Conservation (phyloP, 2,329 filamentous ascomycete genomes). For the Parastagonospora nodorum region DNA sequence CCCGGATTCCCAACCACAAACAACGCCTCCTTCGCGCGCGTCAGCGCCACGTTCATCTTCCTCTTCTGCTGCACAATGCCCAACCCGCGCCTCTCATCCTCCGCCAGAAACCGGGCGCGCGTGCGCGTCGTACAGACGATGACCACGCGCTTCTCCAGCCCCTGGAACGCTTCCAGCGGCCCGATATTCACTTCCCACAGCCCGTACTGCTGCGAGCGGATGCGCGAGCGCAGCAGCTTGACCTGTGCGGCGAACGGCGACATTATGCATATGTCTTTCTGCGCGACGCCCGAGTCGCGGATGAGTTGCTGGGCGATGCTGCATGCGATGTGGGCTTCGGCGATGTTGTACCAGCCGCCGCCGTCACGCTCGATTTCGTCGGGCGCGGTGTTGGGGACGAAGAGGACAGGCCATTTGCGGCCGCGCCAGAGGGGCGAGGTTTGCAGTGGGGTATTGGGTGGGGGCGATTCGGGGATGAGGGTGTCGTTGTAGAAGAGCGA, state of each 20-base stretch:
- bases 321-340: slow-evolving; percentile 40
- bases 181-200: slow-evolving; percentile 51
- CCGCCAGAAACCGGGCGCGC: slow-evolving; percentile 36
- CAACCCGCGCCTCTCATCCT: slow-evolving; percentile 35
- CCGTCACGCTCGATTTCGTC: slow-evolving; percentile 51
- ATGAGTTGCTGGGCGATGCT: slow-evolving; percentile 35
- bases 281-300: slow-evolving; percentile 24
- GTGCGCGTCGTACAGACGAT: slow-evolving; percentile 53
- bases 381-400: slow-evolving; percentile 42
- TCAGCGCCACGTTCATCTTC: slow-evolving; percentile 54
- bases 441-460: slow-evolving; percentile 28
- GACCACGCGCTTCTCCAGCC: slow-evolving; percentile 51
- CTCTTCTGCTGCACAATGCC: slow-evolving; percentile 48
- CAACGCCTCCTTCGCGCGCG: slow-evolving; percentile 50
- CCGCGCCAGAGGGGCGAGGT: slow-evolving; percentile 44
- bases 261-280: slow-evolving; percentile 51
- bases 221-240: slow-evolving; percentile 43
- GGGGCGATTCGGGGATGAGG: slow-evolving; percentile 47
- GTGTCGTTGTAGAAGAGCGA: slow-evolving; percentile 53
- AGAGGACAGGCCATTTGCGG: slow-evolving; percentile 50
- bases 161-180: slow-evolving; percentile 54
- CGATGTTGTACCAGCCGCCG: slow-evolving; percentile 46
- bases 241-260: slow-evolving; percentile 54
- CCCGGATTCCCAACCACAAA: slow-evolving; percentile 50
- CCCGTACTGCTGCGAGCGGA: slow-evolving; percentile 32